Percentiles rank a stretch among this genome's conserved stretches.
These are phyloP conservation scores for Saccharomyces kudriavzevii DNA, from an alignment of 805 yeast genomes.

Conservation along the genomic window DNA sequence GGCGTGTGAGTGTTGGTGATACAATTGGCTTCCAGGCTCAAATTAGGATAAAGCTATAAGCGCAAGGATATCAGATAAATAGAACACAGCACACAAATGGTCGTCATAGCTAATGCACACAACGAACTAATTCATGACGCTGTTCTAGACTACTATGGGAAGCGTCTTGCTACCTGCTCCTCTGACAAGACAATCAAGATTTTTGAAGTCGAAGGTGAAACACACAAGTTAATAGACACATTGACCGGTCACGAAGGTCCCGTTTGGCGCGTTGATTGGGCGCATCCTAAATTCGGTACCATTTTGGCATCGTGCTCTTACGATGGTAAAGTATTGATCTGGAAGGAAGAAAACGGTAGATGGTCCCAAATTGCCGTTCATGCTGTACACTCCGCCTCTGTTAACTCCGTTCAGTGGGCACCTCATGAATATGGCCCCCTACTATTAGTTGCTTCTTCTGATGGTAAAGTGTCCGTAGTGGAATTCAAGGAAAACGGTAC, in stretches of 20 bases:
- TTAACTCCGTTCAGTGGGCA: slow-evolving; percentile 92
- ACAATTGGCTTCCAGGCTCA: neutral
- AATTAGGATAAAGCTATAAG: neutral
- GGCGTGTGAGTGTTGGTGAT: neutral
- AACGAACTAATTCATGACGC: slow-evolving; percentile 94
- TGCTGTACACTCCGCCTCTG: slow-evolving; percentile 85
- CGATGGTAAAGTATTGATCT: slow-evolving; percentile 87
- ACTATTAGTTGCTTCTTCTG: slow-evolving; percentile 82
- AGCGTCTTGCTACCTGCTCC: slow-evolving; percentile 90
- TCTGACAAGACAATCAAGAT: slow-evolving; percentile 94
- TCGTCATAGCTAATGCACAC: slow-evolving; percentile 80
- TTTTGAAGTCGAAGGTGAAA: slow-evolving; percentile 82
- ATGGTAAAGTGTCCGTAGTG: slow-evolving; percentile 83
- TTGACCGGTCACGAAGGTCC: slow-evolving; percentile 94
- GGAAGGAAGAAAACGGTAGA: slow-evolving; percentile 87
- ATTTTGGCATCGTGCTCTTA: slow-evolving; percentile 91
- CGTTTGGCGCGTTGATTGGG: slow-evolving; percentile 98
- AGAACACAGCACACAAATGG: slow-evolving; percentile 2
- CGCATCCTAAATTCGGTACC: slow-evolving; percentile 95
- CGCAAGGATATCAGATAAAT: neutral
- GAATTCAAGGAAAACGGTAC: slow-evolving; percentile 89
- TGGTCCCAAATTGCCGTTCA: slow-evolving; percentile 88
- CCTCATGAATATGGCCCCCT: slow-evolving; percentile 95
- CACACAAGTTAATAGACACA: slow-evolving; percentile 74
- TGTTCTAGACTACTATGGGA: slow-evolving; percentile 92